A percentile compares a stretch with the other conserved stretches of the same genome.
Evolutionary conservation across 2,329 filamentous ascomycete genomes (phyloP).

Genomic region (Lomentospora prolificans): DNA sequence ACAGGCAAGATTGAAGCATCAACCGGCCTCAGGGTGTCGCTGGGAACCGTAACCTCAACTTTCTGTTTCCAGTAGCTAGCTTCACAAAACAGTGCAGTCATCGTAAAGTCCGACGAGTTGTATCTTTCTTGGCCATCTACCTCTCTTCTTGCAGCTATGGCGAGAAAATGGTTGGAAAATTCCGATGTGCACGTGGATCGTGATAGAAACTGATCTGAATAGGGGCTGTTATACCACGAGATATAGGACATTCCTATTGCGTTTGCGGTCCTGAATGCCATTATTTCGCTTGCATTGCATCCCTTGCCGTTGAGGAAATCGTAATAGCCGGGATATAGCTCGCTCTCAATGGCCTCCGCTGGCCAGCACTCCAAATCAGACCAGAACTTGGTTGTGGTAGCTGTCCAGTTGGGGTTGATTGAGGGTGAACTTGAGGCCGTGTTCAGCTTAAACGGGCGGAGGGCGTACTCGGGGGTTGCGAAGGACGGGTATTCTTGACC

Average conservation of each 20-base stretch:
- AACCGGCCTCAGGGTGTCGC: conserved; percentile 10
- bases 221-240: conserved; percentile 24
- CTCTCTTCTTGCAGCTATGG: conserved; percentile 14
- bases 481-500: conserved; percentile 32
- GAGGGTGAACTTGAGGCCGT: neutral
- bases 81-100: conserved; percentile 32
- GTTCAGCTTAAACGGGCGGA: conserved; percentile 32
- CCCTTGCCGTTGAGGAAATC: conserved; percentile 27
- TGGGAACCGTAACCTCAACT: conserved; percentile 28
- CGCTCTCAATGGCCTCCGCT: conserved; percentile 13
- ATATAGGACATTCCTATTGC: conserved; percentile 10
- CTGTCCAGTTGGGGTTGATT: conserved; percentile 17
- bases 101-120: too few species aligned
- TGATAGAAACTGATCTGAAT: conserved; percentile 22
- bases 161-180: conserved; percentile 28
- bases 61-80: conserved; percentile 34
- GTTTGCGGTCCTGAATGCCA: too few species aligned
- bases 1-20: conserved; percentile 8
- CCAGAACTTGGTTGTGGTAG: conserved; percentile 19
- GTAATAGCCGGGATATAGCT: conserved; percentile 7
- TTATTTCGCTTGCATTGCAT: conserved; percentile 23
- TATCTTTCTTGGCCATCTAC: too few species aligned
- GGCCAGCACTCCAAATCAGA: conserved; percentile 29
- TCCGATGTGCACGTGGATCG: conserved; percentile 21
- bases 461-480: conserved; percentile 29